A percentile compares a stretch with the other conserved stretches of the same genome.
phyloP scores from a whole-genome alignment of 1,284 basidiomycete genomes.

The Athelia psychrophila region DNA sequence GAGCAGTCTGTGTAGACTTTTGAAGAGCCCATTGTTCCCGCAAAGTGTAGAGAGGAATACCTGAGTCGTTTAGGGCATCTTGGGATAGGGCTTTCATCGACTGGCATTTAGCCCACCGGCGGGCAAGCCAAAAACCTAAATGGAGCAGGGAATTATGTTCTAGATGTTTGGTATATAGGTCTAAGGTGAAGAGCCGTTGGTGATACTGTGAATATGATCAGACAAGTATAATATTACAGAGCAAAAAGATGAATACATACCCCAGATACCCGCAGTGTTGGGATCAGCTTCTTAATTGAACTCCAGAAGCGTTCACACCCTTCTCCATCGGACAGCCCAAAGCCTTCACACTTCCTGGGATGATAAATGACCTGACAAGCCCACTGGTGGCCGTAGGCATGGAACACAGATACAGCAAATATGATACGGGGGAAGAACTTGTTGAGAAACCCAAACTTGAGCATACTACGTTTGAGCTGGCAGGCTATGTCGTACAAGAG shows the following conservation, averaged over 20 bases:
- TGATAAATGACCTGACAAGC: slow-evolving; percentile 21
- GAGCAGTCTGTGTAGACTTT: slow-evolving; percentile 2
- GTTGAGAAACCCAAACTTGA: slow-evolving; percentile 5
- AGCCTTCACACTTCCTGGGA: slow-evolving; percentile 14
- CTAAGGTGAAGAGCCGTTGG: slow-evolving; percentile 9
- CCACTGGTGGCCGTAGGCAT: slow-evolving; percentile 22
- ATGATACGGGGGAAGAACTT: slow-evolving; percentile 5
- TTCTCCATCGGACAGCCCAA: slow-evolving; percentile 21
- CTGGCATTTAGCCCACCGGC: neutral
- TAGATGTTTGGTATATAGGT: slow-evolving; percentile 8
- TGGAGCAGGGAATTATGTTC: slow-evolving; percentile 1
- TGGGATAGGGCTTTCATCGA: neutral
- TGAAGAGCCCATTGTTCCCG: slow-evolving; percentile 7
- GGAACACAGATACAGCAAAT: slow-evolving; percentile 16
- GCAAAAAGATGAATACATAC: slow-evolving; percentile 2
- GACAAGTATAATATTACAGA: too few species aligned
- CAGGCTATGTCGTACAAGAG: slow-evolving; percentile 20
- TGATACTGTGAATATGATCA: slow-evolving; percentile 5
- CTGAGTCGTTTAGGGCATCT: neutral
- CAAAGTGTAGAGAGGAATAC: neutral
- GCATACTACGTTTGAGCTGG: slow-evolving; percentile 12
- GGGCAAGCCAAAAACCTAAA: slow-evolving; percentile 5
- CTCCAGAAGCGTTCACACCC: slow-evolving; percentile 22
- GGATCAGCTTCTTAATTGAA: slow-evolving; percentile 13
- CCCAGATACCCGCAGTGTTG: slow-evolving; percentile 10